A percentile compares a stretch with the other conserved stretches of the same genome.
Conservation (phyloP, 202 grass and related monocot species). For the Dendrocalamus latiflorus region DNA sequence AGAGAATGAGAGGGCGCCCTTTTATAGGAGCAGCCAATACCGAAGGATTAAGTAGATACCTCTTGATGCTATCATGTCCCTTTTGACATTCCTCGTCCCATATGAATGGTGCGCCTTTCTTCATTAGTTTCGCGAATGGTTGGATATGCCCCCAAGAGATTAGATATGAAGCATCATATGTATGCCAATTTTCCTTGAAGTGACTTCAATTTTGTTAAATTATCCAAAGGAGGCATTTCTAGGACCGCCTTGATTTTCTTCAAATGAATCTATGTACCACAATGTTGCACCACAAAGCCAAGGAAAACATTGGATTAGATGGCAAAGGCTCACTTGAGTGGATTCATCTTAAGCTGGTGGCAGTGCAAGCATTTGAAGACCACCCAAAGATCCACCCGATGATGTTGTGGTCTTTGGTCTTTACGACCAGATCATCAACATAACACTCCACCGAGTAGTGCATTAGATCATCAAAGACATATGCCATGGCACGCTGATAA, state of each 20-base stretch:
- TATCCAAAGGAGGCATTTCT: neutral
- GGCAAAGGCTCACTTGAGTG: neutral
- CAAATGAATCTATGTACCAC: neutral
- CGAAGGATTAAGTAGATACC: neutral
- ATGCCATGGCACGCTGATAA: too few species aligned
- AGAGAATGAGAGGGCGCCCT: neutral
- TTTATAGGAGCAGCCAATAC: neutral
- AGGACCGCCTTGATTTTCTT: neutral
- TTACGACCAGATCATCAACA: neutral
- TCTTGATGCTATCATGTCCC: neutral
- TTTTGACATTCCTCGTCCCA: neutral
- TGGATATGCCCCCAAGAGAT: neutral
- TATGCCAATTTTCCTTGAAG: neutral
- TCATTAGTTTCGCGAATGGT: neutral
- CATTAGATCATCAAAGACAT: neutral
- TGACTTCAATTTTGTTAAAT: neutral
- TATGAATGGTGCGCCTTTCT: neutral
- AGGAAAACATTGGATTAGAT: neutral
- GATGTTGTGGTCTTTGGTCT: neutral
- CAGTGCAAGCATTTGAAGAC: neutral
- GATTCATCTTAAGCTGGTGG: neutral
- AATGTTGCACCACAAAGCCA: neutral
- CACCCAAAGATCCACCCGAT: neutral
- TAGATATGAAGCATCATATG: neutral
- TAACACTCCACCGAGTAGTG: neutral